phyloP scores from a whole-genome alignment of 1,284 basidiomycete genomes.

The Tylopilus sp. region DNA sequence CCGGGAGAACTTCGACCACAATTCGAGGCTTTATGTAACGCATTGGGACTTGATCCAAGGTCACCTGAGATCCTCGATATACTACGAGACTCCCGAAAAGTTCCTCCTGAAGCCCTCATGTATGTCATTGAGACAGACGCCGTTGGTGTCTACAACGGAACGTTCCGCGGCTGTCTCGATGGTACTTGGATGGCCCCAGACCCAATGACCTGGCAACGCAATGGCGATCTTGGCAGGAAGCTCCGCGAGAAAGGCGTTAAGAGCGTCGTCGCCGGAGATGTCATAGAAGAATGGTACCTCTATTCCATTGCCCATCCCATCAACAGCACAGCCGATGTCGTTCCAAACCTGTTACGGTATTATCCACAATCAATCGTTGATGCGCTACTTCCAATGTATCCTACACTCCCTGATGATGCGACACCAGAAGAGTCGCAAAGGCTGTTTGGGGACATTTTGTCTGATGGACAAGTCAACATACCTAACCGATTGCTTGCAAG shows the following conservation, averaged over 20 bases:
- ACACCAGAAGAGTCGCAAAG: slow-evolving; percentile 6
- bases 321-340: slow-evolving; percentile 45
- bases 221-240: slow-evolving; percentile 52
- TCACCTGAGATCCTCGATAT: slow-evolving; percentile 45
- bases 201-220: slow-evolving; percentile 66
- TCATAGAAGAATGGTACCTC: slow-evolving; percentile 74
- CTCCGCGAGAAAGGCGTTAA: slow-evolving; percentile 59
- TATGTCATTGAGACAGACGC: slow-evolving; percentile 52
- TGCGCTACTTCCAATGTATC: slow-evolving; percentile 47
- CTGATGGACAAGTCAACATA: slow-evolving; percentile 15
- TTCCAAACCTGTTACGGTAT: slow-evolving; percentile 59
- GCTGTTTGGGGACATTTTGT: slow-evolving; percentile 54
- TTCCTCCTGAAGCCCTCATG: slow-evolving; percentile 53
- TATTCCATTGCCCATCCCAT: slow-evolving; percentile 69
- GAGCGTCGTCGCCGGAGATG: slow-evolving; percentile 61
- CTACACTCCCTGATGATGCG: slow-evolving; percentile 36
- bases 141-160: slow-evolving; percentile 51
- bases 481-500: slow-evolving; percentile 42
- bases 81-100: slow-evolving; percentile 46
- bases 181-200: slow-evolving; percentile 57
- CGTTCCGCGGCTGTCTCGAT: slow-evolving; percentile 66
- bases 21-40: slow-evolving; percentile 58
- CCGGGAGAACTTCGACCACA: slow-evolving; percentile 56
- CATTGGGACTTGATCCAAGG: slow-evolving; percentile 53
- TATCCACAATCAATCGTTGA: slow-evolving; percentile 51